phyloP scores from a whole-genome alignment of 257 asterid genomes.

The Nicotiana tabacum region DNA sequence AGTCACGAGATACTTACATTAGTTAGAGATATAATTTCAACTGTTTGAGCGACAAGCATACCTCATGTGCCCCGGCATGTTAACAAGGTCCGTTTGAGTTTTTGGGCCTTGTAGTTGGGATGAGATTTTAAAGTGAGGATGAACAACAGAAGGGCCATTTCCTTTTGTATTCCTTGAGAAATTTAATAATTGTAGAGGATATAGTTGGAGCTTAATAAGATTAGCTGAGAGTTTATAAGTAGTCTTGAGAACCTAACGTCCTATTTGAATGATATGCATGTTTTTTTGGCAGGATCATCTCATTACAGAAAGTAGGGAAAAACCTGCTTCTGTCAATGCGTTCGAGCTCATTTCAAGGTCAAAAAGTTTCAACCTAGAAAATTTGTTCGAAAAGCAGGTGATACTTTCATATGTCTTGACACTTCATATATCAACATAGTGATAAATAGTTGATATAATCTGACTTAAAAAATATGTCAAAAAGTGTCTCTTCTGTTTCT shows the following conservation, averaged over 20 bases:
- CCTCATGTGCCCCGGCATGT: not conserved
- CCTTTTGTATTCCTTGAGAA: not conserved
- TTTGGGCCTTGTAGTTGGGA: not conserved
- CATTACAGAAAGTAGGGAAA: constrained; percentile 64
- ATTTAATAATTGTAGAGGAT: not conserved
- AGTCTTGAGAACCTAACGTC: not conserved
- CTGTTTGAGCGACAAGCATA: not conserved
- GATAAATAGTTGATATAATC: not conserved
- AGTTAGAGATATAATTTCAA: not conserved
- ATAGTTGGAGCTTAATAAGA: not conserved
- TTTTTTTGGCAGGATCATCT: constrained; percentile 53
- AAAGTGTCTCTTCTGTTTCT: not conserved
- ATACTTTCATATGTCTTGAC: constrained; percentile 15
- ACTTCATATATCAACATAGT: not conserved
- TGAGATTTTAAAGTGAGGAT: not conserved
- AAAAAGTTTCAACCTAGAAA: constrained; percentile 69
- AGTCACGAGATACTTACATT: not conserved
- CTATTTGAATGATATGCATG: not conserved
- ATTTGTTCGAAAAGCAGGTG: constrained; percentile 59
- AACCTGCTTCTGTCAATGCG: constrained; percentile 80
- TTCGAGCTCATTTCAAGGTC: constrained; percentile 81
- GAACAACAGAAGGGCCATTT: not conserved
- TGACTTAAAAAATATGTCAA: not conserved
- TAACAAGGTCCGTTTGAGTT: not conserved
- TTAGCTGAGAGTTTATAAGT: not conserved